A percentile compares a stretch with the other conserved stretches of the same genome.
phyloP scores from a whole-genome alignment of 1,139 yeast genomes.

The Suhomyces yuchorum region DNA sequence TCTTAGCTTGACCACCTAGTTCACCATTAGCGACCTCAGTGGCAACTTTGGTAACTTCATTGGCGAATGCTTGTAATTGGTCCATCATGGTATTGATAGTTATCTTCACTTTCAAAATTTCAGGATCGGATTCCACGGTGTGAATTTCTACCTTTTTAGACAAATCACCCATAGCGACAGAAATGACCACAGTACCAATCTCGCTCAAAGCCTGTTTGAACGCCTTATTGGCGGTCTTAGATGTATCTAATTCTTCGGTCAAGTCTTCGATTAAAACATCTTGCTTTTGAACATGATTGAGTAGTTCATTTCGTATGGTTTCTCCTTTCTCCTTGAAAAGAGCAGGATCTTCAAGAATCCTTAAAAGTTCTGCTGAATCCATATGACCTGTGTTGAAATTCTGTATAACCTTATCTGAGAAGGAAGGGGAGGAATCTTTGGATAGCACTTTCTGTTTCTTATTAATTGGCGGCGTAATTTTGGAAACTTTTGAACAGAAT shows the following conservation, averaged over 20 bases:
- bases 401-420: neutral
- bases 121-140: slow-evolving; percentile 72
- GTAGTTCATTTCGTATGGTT: slow-evolving; percentile 36
- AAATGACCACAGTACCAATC: slow-evolving; percentile 78
- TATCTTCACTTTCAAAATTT: slow-evolving; percentile 72
- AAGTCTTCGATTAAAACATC: slow-evolving; percentile 32
- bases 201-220: slow-evolving; percentile 77
- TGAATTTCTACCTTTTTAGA: slow-evolving; percentile 76
- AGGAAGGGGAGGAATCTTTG: slow-evolving; percentile 1
- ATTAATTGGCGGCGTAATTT: slow-evolving; percentile 14
- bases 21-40: slow-evolving; percentile 90
- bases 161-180: slow-evolving; percentile 85
- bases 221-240: slow-evolving; percentile 69
- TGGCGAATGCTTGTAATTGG: slow-evolving; percentile 78
- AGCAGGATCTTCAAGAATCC: slow-evolving; percentile 44
- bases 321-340: slow-evolving; percentile 34
- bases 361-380: slow-evolving; percentile 37
- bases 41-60: slow-evolving; percentile 82
- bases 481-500: slow-evolving; percentile 8
- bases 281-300: slow-evolving; percentile 35
- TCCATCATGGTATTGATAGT: slow-evolving; percentile 89
- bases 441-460: slow-evolving; percentile 15
- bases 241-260: slow-evolving; percentile 49
- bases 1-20: slow-evolving; percentile 84
- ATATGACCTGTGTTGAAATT: slow-evolving; percentile 15